Conservation (phyloP, 768 basidiomycete species). For the Cystoderma amianthinum region DNA sequence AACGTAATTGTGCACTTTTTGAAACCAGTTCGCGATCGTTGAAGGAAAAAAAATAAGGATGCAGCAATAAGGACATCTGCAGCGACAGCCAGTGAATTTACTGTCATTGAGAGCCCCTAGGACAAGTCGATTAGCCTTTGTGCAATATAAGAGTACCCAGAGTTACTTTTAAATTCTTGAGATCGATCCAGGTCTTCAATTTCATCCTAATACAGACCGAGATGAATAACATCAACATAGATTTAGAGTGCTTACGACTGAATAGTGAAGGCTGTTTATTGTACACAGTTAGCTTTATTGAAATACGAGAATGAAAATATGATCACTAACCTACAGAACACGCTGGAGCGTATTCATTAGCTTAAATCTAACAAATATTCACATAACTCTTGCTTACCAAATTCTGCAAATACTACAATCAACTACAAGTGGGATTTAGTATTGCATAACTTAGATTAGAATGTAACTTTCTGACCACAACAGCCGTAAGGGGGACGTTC, state of each 20-base stretch:
- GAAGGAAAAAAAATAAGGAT: conserved; percentile 41
- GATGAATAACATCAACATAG: background rate
- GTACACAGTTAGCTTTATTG: background rate
- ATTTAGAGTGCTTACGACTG: conserved; percentile 29
- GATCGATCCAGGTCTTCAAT: conserved; percentile 34
- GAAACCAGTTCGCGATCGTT: conserved; percentile 46
- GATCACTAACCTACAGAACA: conserved; percentile 30
- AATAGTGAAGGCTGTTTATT: conserved; percentile 33
- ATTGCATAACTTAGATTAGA: background rate
- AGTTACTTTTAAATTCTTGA: conserved; percentile 36
- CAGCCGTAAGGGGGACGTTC: conserved; percentile 31
- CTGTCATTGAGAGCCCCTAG: conserved; percentile 49
- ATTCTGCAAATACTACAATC: conserved; percentile 39
- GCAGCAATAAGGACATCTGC: conserved; percentile 44
- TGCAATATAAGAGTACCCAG: background rate
- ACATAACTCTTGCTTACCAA: conserved; percentile 26
- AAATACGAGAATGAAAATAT: too few relatives aligned
- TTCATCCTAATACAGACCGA: conserved; percentile 25
- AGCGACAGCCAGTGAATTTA: conserved; percentile 44
- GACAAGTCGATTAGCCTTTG: conserved; percentile 2
- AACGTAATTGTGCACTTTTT: conserved; percentile 26
- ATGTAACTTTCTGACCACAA: conserved; percentile 27
- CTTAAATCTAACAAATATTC: conserved; percentile 1
- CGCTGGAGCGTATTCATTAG: conserved; percentile 12
- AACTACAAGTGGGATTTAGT: conserved; percentile 15